Conservation (phyloP, 1,284 basidiomycete genomes). For the Lignosus rhinocerotis region DNA sequence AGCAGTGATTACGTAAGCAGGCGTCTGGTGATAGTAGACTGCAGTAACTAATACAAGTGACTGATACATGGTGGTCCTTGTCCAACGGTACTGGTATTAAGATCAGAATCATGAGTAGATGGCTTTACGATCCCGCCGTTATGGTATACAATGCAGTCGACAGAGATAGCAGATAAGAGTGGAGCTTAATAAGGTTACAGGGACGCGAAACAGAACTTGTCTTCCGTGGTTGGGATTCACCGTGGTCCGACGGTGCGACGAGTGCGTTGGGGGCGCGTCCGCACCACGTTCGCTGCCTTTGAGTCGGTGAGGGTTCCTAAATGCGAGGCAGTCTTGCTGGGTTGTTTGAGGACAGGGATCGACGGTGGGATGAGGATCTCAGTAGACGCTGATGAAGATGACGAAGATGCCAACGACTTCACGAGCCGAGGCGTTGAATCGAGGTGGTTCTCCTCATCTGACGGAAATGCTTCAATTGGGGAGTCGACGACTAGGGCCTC, state of each 20-base stretch:
- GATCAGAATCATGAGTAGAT: neutral
- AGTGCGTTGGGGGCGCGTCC: slow-evolving; percentile 20
- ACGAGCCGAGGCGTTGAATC: slow-evolving; percentile 16
- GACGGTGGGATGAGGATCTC: slow-evolving; percentile 21
- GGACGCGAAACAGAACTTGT: neutral
- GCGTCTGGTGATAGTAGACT: too few species aligned
- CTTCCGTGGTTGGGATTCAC: slow-evolving; percentile 12
- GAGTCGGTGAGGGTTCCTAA: slow-evolving; percentile 37
- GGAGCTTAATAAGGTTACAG: slow-evolving; percentile 9
- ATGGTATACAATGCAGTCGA: slow-evolving; percentile 12
- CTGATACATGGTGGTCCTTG: neutral
- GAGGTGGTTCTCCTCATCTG: slow-evolving; percentile 23
- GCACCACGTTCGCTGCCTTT: slow-evolving; percentile 34
- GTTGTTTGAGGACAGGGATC: slow-evolving; percentile 22
- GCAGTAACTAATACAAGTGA: too few species aligned
- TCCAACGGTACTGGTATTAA: neutral
- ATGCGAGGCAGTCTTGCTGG: slow-evolving; percentile 23
- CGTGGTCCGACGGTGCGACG: slow-evolving; percentile 22
- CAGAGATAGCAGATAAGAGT: slow-evolving; percentile 9
- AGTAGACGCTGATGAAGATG: slow-evolving; percentile 38
- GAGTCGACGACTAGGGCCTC: slow-evolving; percentile 22
- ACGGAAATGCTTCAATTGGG: slow-evolving; percentile 17
- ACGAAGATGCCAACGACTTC: slow-evolving; percentile 34
- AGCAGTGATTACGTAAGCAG: slow-evolving; percentile 6
- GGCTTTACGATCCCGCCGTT: slow-evolving; percentile 2